Conservation (phyloP, 129 eudicot species). For the Arctium lappa region DNA sequence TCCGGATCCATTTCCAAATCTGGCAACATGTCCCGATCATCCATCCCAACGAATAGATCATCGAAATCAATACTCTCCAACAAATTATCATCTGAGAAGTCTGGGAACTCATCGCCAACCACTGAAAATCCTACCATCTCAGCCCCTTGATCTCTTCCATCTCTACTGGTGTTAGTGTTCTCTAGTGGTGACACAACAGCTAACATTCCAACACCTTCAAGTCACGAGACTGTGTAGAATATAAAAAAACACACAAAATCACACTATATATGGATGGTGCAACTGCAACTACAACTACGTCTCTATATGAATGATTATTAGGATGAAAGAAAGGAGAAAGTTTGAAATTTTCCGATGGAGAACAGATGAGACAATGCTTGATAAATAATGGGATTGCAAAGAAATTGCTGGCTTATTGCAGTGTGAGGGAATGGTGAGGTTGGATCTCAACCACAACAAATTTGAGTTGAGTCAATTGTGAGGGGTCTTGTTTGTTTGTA, state of each 20-base stretch:
- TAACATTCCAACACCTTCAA: conserved; percentile 51
- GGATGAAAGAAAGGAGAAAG: background rate
- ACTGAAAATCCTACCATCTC: conserved; percentile 37
- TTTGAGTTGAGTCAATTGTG: conserved; percentile 22
- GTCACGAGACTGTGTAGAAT: background rate
- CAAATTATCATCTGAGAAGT: conserved; percentile 59
- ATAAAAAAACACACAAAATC: background rate
- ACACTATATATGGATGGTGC: background rate
- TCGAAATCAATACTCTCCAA: conserved; percentile 91
- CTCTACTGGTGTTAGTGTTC: conserved; percentile 30
- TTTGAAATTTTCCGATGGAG: background rate
- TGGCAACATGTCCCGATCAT: conserved; percentile 63
- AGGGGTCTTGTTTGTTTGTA: conserved; percentile 45
- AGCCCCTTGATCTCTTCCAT: conserved; percentile 37
- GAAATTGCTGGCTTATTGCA: conserved; percentile 28
- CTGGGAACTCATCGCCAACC: conserved; percentile 46
- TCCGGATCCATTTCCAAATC: conserved; percentile 88
- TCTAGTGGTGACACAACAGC: conserved; percentile 67
- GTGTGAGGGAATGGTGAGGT: conserved; percentile 37
- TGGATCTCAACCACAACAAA: conserved; percentile 72
- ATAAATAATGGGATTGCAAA: conserved; percentile 15
- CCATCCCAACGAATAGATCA: conserved; percentile 72
- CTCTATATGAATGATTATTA: background rate
- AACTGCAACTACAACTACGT: background rate
- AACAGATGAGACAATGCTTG: conserved; percentile 15